Base-by-base conservation (phyloP, 2,329 filamentous ascomycete genomes). In the Ascomycota sp. region DNA sequence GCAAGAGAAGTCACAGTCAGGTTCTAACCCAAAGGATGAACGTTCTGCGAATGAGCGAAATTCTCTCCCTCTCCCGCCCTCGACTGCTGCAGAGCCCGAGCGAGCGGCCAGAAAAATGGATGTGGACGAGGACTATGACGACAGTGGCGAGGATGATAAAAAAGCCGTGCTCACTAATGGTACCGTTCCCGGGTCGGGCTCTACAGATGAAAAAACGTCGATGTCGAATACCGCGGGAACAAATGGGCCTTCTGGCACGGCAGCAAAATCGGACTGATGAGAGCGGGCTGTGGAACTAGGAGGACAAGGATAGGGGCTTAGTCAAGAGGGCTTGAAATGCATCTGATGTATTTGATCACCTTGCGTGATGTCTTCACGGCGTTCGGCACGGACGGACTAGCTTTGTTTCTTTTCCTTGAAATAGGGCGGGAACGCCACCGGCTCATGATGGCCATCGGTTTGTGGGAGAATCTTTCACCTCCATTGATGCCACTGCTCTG, bases 71-170 rank as follows among this genome's bases (percentile, higher is more conserved):
- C 54, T 65, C 20, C 51, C 63, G 2, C 59, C 64, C 15, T 57
- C 63, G 13, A 51, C 37, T 2, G 34, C 62, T 12, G 74, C 73
- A 33, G 86, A 95, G 55, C 80, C 83, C 8, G 72, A 78, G 50
- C 59, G 72, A 31, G 83, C 89, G 22, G 82, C 83, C 13, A 68
- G 89, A 15, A 92, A 92, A 53, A 91, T 98, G 71, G 86, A 95
- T 6, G 80, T 95, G 13, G 85, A 98, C 41, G 89, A 98, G 50
- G 79, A 95, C 48, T 95, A 98, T 44, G 86, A 95, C 48, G 86
- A 95, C 44, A 86, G 85, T 33, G 81, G 71, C 4, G 85, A 92
- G 39, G 86, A 94, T 35, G 77, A 89, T 33, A 75, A 75, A 56
- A 75, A 75, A 48, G 47, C 44, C 3, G 44, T 50, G 11, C 47